Evolutionary conservation across 2,329 filamentous ascomycete species (phyloP), one percentile per base, ranked within the genome.

Genomic region (Cladophialophora carrionii): DNA sequence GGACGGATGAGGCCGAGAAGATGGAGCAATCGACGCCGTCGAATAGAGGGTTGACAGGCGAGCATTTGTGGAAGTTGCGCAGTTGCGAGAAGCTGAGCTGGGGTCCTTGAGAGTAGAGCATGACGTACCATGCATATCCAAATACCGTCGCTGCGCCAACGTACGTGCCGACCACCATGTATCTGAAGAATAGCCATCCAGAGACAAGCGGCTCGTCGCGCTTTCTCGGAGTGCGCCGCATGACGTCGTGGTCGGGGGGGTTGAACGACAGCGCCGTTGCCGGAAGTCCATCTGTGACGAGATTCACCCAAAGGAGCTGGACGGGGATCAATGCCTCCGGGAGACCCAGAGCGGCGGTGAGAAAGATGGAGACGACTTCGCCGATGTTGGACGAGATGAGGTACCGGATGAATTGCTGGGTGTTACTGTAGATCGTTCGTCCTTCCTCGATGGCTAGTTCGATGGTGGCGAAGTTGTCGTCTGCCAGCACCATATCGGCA

Each of bases 41-140:
- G 81, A 96, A 98, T 64, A 92, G 83, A 17, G 90, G 74, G 46
- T 70, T 70, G 46, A 52, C 31, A 6, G 65, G 49, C 0, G 89
- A 89, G 85, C 95, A 99, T 76, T 89, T 88, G 81, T 99, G 95
- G 88, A 98, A 99, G 80, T 96, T 90, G 26, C 90, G 82, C 81
- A 99, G 83, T 76, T 99, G 91, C 77, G 85, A 90, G 81, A 98
- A 96, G 68, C 83, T 88, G 78, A 99, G 96, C 77, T 96, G 91
- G 26, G 95, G 95, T 0, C 95, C 95, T 71, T 88, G 87, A 8
- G 88, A 80, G 81, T 98, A 94, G 83, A 90, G 96, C 90, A 99
- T 93, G 83, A 98, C 99, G 91, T 92, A 99, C 95, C 95, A 99
- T n/a, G 92, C 94, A 76, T 99, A 99, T 53, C 96, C 95, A 74